Base-by-base conservation (phyloP, 1,284 basidiomycete genomes). In the Irpex lacteus region DNA sequence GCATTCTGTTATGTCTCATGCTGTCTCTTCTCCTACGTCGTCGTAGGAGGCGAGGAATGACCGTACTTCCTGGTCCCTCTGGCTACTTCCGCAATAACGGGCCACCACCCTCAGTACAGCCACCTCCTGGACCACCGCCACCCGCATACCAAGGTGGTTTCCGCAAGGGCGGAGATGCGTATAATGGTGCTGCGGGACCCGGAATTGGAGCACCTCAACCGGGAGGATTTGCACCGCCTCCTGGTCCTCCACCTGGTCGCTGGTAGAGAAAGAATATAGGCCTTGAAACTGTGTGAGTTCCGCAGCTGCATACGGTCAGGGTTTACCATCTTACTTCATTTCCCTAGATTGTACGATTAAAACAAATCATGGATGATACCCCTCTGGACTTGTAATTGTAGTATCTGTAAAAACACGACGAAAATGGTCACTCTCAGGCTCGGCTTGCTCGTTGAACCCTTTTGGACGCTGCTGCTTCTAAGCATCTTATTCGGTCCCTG, bases 211-310 rank as follows among this genome's bases (percentile, higher is more conserved):
- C 58, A 32, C 63, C 63, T 4, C 61, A 63, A 44, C 59, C 66
- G 36, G 66, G 66, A 4, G 64, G 64, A 15, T 68, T 68, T 47
- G 66, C 66, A 26, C 62, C 65, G 3, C 66, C 66, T 9, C 66
- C 65, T 5, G 66, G 66, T 6, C 64, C 65, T 32, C 66, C 66
- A 2, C 65, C 66, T 2, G 8, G 50, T 21, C 19, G 19, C 15
- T n/a, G 50, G 15, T 21, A 18, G 18, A n/a, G 4, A 21, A 36
- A 34, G n/a, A 26, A 21, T 21, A 59, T 40, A 36, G 8, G 3
- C 26, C 26, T 26, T 26, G 26, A 26, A 26, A 26, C 26, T 26
- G 26, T 26, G 26, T 26, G 26, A 26, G 26, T 26, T 26, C 26
- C 26, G 26, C 26, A 26, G 26, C 26, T 26, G 26, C 26, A 26